Evolutionary conservation across 2,329 filamentous ascomycete genomes (phyloP).

Genomic region (Trichoderma sp.): DNA sequence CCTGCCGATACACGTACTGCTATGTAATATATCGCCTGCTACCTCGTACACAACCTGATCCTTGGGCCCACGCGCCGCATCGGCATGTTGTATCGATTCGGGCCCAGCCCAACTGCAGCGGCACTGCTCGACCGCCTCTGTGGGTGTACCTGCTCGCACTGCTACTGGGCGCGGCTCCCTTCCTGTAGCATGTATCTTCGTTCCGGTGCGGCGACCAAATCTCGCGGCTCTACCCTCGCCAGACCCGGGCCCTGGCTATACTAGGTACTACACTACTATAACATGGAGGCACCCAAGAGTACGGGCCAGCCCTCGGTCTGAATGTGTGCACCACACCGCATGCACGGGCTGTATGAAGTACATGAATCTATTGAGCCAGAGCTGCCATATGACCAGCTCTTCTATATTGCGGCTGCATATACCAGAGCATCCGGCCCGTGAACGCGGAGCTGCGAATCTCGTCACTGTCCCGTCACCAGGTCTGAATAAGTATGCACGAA

Average conservation of each 20-base stretch:
- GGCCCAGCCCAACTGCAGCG: constrained; percentile 2
- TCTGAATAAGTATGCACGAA: not conserved
- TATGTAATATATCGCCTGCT: not conserved
- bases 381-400: constrained; percentile 19
- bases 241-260: not conserved
- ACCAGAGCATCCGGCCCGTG: not conserved
- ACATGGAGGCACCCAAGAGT: not conserved
- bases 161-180: not conserved
- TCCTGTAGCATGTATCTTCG: constrained; percentile 13
- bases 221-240: not conserved
- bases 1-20: too few species aligned
- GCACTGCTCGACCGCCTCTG: not conserved
- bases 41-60: not conserved
- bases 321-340: not conserved
- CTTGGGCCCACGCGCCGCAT: constrained; percentile 1
- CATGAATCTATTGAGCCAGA: constrained; percentile 6
- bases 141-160: constrained; percentile 21
- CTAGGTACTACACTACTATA: too few species aligned
- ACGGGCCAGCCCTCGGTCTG: not conserved
- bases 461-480: constrained; percentile 1
- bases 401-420: constrained; percentile 18
- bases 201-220: constrained; percentile 8
- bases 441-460: not conserved
- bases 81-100: constrained; percentile 23
- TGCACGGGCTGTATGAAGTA: constrained; percentile 8